Evolutionary conservation across 495 filamentous ascomycete species (phyloP).

Genomic region (Paragyromitra xinjiangensis): DNA sequence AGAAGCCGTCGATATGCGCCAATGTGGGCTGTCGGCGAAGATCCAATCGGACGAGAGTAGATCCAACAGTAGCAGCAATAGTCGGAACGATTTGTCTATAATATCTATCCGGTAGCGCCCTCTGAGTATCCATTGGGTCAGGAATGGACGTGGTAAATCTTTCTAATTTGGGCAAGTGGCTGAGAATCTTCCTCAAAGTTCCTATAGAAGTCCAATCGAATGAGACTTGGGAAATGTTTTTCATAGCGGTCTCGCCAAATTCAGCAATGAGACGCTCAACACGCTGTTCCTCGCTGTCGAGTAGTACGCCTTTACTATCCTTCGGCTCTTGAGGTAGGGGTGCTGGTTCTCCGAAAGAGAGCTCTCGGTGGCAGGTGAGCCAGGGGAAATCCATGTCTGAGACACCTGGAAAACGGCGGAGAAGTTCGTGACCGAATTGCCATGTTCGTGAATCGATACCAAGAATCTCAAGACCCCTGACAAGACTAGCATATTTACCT

Average conservation of each 20-base stretch:
- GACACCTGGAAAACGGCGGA: constrained; percentile 7
- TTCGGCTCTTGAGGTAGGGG: constrained; percentile 10
- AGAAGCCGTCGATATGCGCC: constrained; percentile 24
- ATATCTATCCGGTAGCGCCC: neutral
- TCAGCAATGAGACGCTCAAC: constrained; percentile 15
- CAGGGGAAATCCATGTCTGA: constrained; percentile 1
- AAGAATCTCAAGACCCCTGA: neutral
- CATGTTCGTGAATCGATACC: constrained; percentile 32
- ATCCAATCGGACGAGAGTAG: constrained; percentile 8
- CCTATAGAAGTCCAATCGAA: constrained; percentile 19
- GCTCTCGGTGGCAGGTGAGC: constrained; percentile 12
- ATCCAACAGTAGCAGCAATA: constrained; percentile 6
- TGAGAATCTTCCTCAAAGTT: constrained; percentile 15
- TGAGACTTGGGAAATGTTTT: constrained; percentile 21
- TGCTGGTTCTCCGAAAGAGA: neutral
- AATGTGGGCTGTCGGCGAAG: constrained; percentile 8
- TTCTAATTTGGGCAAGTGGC: constrained; percentile 24
- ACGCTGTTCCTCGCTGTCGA: constrained; percentile 27
- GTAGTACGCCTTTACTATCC: constrained; percentile 2
- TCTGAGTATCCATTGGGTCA: neutral
- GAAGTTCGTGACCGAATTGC: constrained; percentile 25
- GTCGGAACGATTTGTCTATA: constrained; percentile 18
- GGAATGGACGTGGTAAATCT: constrained; percentile 5
- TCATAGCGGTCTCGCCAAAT: constrained; percentile 21
- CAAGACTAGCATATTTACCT: constrained; percentile 12